Evolutionary conservation across 192 early-diverging fungal genomes (phyloP).

Genomic region (Linderina pennispora): DNA sequence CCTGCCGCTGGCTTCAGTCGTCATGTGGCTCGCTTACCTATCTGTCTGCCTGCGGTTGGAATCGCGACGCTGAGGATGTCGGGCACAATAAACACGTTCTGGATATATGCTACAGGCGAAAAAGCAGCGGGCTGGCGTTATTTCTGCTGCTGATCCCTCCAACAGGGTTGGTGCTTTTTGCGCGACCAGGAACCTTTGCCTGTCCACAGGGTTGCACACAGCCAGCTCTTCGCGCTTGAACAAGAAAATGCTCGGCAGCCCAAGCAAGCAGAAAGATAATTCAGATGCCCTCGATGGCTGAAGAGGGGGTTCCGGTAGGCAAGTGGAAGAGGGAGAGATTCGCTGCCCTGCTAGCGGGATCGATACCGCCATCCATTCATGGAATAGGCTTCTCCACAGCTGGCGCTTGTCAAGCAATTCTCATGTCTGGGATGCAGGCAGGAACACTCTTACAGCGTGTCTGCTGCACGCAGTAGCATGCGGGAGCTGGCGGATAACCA

Average conservation of each 20-base stretch:
- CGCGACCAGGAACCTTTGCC: no score
- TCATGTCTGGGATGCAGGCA: no score
- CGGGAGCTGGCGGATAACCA: not conserved
- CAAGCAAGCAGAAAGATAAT: not conserved
- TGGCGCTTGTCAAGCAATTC: no score
- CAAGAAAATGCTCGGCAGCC: not conserved
- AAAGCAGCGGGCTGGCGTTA: not conserved
- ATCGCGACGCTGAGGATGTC: constrained; percentile 21
- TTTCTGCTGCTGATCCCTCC: no score
- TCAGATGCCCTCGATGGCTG: no score
- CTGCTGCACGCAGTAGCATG: not conserved
- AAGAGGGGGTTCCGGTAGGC: no score
- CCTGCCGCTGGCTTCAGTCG: not conserved
- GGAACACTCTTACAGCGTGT: no score
- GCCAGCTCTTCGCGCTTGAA: not conserved
- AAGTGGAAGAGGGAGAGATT: no score
- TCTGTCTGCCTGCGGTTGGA: constrained; percentile 2
- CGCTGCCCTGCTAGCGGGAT: no score
- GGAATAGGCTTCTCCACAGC: no score
- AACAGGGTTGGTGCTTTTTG: no score
- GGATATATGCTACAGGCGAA: constrained; percentile 20
- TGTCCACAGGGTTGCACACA: not conserved
- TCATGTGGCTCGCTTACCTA: constrained; percentile 17
- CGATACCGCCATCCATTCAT: no score
- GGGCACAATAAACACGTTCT: constrained; percentile 31